A percentile compares a stretch with the other conserved stretches of the same genome.
phyloP scores from a whole-genome alignment of 1,284 basidiomycete species.

The Cryptococcus floricola region DNA sequence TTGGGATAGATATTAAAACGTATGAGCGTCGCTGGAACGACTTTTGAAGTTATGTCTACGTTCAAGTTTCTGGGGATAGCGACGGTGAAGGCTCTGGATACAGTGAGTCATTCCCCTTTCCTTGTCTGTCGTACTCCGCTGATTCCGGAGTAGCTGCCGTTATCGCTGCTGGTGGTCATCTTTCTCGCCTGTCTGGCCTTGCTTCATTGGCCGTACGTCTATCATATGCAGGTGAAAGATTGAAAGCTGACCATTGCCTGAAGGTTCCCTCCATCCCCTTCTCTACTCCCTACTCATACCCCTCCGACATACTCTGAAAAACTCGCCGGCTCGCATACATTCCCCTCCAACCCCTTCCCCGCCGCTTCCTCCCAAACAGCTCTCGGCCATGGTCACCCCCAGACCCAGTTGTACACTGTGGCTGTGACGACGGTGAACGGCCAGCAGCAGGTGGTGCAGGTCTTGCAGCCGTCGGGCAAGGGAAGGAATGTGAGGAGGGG shows the following conservation, averaged over 20 bases:
- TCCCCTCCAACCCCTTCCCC: slow-evolving; percentile 3
- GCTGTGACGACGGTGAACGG: neutral
- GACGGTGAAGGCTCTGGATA: slow-evolving; percentile 13
- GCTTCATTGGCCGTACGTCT: slow-evolving; percentile 16
- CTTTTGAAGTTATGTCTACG: slow-evolving; percentile 7
- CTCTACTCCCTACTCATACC: slow-evolving; percentile 16
- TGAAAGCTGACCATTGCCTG: slow-evolving; percentile 53
- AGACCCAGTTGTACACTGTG: too few relatives aligned
- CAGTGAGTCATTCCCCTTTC: slow-evolving; percentile 5
- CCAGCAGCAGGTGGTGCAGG: neutral
- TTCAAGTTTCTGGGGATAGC: slow-evolving; percentile 11
- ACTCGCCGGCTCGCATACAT: neutral
- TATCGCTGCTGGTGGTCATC: slow-evolving; percentile 37
- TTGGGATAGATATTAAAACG: neutral
- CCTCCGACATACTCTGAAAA: slow-evolving; percentile 8
- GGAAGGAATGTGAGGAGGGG: slow-evolving; percentile 8
- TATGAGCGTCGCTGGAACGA: neutral
- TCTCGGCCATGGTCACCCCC: neutral
- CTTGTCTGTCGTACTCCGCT: neutral
- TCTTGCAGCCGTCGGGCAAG: neutral
- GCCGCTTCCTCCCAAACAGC: neutral
- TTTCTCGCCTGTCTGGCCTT: slow-evolving; percentile 17
- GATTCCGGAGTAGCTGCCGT: slow-evolving; percentile 24
- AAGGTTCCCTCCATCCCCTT: slow-evolving; percentile 9
- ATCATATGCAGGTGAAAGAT: too few relatives aligned